These are phyloP conservation scores for Suhomyces sp. DNA, from an alignment of 805 yeast genomes.

Conservation along the genomic window DNA sequence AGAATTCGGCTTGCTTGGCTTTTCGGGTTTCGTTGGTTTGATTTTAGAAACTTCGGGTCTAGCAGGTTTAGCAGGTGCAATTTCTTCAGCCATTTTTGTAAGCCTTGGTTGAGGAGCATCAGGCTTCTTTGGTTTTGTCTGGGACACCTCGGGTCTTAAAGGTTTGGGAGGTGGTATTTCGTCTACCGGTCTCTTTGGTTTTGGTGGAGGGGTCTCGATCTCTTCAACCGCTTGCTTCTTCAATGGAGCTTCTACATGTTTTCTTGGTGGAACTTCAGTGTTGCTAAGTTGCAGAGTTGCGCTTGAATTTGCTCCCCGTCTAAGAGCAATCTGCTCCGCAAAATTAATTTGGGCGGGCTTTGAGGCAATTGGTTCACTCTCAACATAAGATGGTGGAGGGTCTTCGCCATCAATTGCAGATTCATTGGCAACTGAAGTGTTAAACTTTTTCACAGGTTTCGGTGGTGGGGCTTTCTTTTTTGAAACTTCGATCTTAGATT, in stretches of 20 bases:
- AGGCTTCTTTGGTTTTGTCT: slow-evolving; percentile 4
- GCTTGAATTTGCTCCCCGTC: too few relatives aligned
- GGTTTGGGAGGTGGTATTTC: slow-evolving; percentile 2
- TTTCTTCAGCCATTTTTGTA: neutral
- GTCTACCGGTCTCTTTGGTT: neutral
- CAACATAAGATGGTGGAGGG: slow-evolving; percentile 25
- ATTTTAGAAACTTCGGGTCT: too few relatives aligned
- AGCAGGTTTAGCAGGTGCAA: slow-evolving; percentile 17
- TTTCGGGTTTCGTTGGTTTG: slow-evolving; percentile 10
- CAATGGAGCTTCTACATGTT: too few relatives aligned
- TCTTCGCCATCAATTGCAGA: slow-evolving; percentile 4
- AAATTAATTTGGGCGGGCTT: slow-evolving; percentile 15
- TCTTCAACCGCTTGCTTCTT: neutral
- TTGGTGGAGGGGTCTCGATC: neutral
- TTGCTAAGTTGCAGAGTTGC: too few relatives aligned
- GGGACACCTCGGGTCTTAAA: neutral
- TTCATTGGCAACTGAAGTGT: neutral
- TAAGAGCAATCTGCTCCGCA: slow-evolving; percentile 27
- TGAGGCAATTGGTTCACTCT: slow-evolving; percentile 4
- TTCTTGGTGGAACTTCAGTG: neutral
- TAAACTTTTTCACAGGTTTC: slow-evolving; percentile 38
- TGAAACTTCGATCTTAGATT: too few relatives aligned
- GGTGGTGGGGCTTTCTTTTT: slow-evolving; percentile 42
- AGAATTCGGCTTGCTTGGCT: slow-evolving; percentile 2
- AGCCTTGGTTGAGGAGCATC: too few relatives aligned